Evolutionary conservation across 805 yeast genomes (phyloP).

Genomic region (Tetrapisispora namnaoensis): DNA sequence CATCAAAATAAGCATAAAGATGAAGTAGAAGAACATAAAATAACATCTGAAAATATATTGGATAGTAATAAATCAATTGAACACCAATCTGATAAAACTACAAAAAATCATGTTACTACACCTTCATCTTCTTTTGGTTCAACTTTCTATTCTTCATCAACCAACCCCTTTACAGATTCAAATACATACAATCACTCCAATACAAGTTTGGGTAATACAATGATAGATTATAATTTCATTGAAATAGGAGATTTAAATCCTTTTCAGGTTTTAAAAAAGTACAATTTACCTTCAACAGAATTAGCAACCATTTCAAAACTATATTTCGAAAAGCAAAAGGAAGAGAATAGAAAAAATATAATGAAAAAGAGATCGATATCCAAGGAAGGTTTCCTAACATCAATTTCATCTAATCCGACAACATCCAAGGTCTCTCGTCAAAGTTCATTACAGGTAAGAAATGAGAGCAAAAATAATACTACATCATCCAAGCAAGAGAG

Average conservation of each 20-base stretch:
- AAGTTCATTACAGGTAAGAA: background rate
- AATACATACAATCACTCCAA: background rate
- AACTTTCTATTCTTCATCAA: background rate
- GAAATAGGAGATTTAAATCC: conserved; percentile 34
- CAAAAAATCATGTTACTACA: background rate
- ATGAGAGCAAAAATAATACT: background rate
- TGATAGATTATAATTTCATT: conserved; percentile 11
- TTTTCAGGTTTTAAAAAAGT: conserved; percentile 31
- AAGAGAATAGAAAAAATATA: conserved; percentile 26
- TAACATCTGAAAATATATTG: background rate
- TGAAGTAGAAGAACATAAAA: background rate
- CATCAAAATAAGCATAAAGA: background rate
- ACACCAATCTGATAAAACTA: background rate
- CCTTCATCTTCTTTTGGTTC: conserved; percentile 1
- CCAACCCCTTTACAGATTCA: background rate
- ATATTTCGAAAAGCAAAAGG: conserved; percentile 31
- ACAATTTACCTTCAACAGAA: conserved; percentile 30
- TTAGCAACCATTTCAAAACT: conserved; percentile 30
- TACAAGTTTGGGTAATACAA: background rate
- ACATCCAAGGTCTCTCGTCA: background rate
- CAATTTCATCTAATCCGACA: background rate
- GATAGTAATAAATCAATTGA: background rate
- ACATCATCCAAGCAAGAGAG: background rate
- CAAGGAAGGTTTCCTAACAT: conserved; percentile 5
- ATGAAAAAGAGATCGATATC: conserved; percentile 16